Evolutionary conservation across 805 yeast genomes (phyloP).

Genomic region (Candida koratica): DNA sequence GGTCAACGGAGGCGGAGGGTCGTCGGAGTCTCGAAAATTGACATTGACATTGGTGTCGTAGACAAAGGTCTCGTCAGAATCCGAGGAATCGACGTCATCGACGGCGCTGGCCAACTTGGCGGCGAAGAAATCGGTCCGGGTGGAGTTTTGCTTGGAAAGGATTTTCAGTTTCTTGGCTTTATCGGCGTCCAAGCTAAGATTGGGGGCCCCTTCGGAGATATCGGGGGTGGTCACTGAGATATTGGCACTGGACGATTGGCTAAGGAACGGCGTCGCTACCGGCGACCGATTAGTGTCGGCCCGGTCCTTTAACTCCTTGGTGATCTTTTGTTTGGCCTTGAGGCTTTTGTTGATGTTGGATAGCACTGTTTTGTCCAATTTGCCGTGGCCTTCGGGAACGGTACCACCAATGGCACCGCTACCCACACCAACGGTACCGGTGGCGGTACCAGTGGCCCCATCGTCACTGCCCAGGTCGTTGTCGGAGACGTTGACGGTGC

Average conservation of each 20-base stretch:
- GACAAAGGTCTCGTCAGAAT: constrained; percentile 94
- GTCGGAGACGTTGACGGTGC: too few species aligned
- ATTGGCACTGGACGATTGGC: constrained; percentile 6
- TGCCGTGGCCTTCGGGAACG: too few species aligned
- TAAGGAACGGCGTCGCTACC: constrained; percentile 18
- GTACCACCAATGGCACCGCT: too few species aligned
- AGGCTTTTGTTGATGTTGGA: constrained; percentile 41
- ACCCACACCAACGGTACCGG: too few species aligned
- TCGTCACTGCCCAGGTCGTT: too few species aligned
- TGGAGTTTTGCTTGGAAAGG: constrained; percentile 48
- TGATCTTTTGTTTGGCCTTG: constrained; percentile 39
- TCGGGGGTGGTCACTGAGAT: constrained; percentile 2
- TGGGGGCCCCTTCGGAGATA: constrained; percentile 14
- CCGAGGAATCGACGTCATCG: constrained; percentile 81
- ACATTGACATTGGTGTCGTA: constrained; percentile 69
- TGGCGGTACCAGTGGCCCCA: too few species aligned
- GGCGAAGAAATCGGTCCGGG: constrained; percentile 90
- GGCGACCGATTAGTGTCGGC: constrained; percentile 36
- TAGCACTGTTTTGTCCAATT: constrained; percentile 28
- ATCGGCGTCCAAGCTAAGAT: constrained; percentile 9
- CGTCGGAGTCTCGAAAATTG: too few species aligned
- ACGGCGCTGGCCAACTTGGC: constrained; percentile 93
- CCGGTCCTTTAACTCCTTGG: constrained; percentile 35
- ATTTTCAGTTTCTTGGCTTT: constrained; percentile 23
- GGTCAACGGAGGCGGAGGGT: too few species aligned